Base-by-base conservation (phyloP, 164 flowering plant species). In the Berberis vulgaris region DNA sequence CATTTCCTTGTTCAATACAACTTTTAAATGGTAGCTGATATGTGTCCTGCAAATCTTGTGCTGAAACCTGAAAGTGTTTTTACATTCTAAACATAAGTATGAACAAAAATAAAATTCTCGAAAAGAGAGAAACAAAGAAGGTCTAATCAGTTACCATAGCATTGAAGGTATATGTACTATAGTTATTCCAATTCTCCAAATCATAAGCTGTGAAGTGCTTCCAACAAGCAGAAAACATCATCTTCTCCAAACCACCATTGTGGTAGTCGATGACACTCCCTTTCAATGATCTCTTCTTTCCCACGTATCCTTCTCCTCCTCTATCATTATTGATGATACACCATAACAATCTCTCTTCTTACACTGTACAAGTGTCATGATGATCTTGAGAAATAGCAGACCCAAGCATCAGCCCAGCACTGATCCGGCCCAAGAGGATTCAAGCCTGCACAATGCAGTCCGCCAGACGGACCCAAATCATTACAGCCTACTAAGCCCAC, bases 201-300 rank as follows among this genome's bases (percentile, higher is more conserved):
- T 94, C 99, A 83, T 94, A 94, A 64, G 96, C 99, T 73, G 80
- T 78, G 49, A 74, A 80, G 80, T 94, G 99, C 81, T 94, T 94
- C 63, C 97, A 94, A 73, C 99, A 94, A 67, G 99, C 99, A 67
- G 99, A 94, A 5, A 91, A 69, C 95, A 82, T 85, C 73, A 91
- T 75, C 54, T 54, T 63, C 52, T 59, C 82, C 61, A 26, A 72
- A 46, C 11, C 66, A 26, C 54, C 67, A 53, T 43, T 69, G 40
- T 39, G 26, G 26, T 26, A 26, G 26, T 0, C 26, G 26, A 26
- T 26, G 26, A 0, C 72, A 54, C 61, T 69, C n/a, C 59, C 81
- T 46, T 63, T 52, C 73, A 84, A 71, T 4, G 61, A 70, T 69
- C 86, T 76, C 63, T 69, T 80, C 71, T 47, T 69, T 4, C 56